A percentile compares a stretch with the other conserved stretches of the same genome.
phyloP scores from a whole-genome alignment of 768 basidiomycete species.

The Lactarius hengduanensis region DNA sequence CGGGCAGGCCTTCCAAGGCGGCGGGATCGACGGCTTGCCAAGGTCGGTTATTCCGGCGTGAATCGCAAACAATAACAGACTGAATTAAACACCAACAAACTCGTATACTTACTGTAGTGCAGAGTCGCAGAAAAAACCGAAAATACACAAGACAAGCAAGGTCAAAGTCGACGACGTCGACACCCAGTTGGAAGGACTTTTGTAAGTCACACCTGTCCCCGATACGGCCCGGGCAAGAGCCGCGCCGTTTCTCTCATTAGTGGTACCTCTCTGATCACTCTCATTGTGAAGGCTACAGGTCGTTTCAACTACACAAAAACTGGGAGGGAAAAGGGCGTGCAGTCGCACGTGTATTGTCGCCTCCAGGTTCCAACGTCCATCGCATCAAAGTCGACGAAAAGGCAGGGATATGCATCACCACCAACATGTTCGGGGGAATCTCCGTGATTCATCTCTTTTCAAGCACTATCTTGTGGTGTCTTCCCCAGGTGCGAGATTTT shows the following conservation, averaged over 20 bases:
- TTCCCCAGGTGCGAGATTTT: slow-evolving; percentile 47
- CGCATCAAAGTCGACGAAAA: slow-evolving; percentile 75
- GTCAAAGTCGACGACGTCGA: too few relatives aligned
- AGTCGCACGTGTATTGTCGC: slow-evolving; percentile 36
- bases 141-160: too few relatives aligned
- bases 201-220: slow-evolving; percentile 26
- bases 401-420: slow-evolving; percentile 58
- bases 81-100: too few relatives aligned
- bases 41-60: too few relatives aligned
- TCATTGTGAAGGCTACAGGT: slow-evolving; percentile 44
- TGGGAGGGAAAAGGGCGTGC: slow-evolving; percentile 58
- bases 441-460: slow-evolving; percentile 53
- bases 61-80: too few relatives aligned
- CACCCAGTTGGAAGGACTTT: background rate
- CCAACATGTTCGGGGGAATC: slow-evolving; percentile 54
- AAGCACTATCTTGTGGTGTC: slow-evolving; percentile 55
- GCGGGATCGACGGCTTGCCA: background rate
- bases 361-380: slow-evolving; percentile 49
- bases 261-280: slow-evolving; percentile 9
- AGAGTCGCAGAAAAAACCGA: too few relatives aligned
- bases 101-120: too few relatives aligned
- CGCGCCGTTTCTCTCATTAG: too few relatives aligned
- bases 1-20: slow-evolving; percentile 21
- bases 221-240: background rate
- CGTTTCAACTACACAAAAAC: slow-evolving; percentile 44